Evolutionary conservation across 2,329 filamentous ascomycete species (phyloP).

Genomic region (Blastomyces parvus): DNA sequence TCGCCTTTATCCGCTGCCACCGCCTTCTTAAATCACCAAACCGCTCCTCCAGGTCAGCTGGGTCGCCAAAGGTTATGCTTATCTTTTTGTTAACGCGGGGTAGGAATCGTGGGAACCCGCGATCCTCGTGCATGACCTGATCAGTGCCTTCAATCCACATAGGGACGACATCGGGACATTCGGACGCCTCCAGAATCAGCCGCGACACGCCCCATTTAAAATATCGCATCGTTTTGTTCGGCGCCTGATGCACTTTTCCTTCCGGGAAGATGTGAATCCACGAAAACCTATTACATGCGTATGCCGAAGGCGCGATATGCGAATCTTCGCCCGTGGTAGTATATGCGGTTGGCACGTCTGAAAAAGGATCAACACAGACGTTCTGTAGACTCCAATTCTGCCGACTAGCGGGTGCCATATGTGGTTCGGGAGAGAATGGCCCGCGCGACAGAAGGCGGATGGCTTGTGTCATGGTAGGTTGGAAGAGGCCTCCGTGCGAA

Average conservation of each 20-base stretch:
- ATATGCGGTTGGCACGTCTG: conserved; percentile 34
- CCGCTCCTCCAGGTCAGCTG: conserved; percentile 59
- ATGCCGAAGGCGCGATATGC: conserved; percentile 63
- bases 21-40: conserved; percentile 68
- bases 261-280: conserved; percentile 98
- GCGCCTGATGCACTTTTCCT: conserved; percentile 83
- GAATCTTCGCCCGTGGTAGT: conserved; percentile 33
- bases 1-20: conserved; percentile 60
- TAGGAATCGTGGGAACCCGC: conserved; percentile 68
- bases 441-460: conserved; percentile 70
- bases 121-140: conserved; percentile 74
- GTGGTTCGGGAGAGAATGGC: conserved; percentile 44
- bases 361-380: conserved; percentile 40
- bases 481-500: conserved; percentile 71
- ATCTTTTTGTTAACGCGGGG: conserved; percentile 65
- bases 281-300: conserved; percentile 56
- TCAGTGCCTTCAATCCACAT: conserved; percentile 93
- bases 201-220: conserved; percentile 97
- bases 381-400: conserved; percentile 33
- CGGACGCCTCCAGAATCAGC: conserved; percentile 80
- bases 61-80: conserved; percentile 68
- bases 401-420: conserved; percentile 30
- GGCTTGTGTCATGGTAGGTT: conserved; percentile 77
- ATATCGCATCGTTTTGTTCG: conserved; percentile 72
- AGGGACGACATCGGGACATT: conserved; percentile 77